Evolutionary conservation across 345 rosid species (phyloP).

Genomic region (Euphorbia peplus): DNA sequence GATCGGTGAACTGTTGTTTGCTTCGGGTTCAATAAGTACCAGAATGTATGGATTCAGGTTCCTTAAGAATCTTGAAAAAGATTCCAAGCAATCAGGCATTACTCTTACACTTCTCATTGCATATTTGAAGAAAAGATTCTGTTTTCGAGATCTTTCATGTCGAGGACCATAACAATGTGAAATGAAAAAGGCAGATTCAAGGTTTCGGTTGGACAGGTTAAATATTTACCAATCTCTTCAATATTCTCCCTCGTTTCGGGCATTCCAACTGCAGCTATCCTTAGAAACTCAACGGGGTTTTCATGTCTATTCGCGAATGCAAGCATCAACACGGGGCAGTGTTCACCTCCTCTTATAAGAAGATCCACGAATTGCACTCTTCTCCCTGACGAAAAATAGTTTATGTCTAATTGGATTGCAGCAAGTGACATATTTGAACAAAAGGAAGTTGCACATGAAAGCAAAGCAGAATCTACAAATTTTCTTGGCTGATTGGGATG

Average conservation of each 20-base stretch:
- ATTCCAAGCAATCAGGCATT: conserved; percentile 34
- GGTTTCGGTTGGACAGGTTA: conserved; percentile 34
- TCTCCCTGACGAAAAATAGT: conserved; percentile 36
- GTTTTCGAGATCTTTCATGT: conserved; percentile 41
- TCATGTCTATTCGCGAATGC: conserved; percentile 35
- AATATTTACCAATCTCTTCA: conserved; percentile 38
- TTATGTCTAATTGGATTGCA: conserved; percentile 46
- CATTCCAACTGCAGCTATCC: conserved; percentile 41
- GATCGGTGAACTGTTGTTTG: conserved; percentile 38
- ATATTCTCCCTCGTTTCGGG: conserved; percentile 12
- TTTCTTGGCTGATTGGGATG: not conserved
- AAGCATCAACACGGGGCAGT: conserved; percentile 49
- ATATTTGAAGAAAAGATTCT: conserved; percentile 22
- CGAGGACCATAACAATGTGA: conserved; percentile 34
- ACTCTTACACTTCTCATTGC: conserved; percentile 22
- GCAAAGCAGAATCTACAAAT: not conserved
- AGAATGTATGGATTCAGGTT: conserved; percentile 34
- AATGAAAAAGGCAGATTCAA: conserved; percentile 39
- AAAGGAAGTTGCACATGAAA: conserved; percentile 3
- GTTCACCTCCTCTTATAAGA: conserved; percentile 33
- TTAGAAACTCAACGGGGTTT: conserved; percentile 38
- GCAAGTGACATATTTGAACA: not conserved
- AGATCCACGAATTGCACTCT: conserved; percentile 47
- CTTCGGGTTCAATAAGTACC: conserved; percentile 47
- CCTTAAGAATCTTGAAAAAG: conserved; percentile 33